Base-by-base conservation (phyloP, 768 basidiomycete genomes). In the Termitomyces sp. region DNA sequence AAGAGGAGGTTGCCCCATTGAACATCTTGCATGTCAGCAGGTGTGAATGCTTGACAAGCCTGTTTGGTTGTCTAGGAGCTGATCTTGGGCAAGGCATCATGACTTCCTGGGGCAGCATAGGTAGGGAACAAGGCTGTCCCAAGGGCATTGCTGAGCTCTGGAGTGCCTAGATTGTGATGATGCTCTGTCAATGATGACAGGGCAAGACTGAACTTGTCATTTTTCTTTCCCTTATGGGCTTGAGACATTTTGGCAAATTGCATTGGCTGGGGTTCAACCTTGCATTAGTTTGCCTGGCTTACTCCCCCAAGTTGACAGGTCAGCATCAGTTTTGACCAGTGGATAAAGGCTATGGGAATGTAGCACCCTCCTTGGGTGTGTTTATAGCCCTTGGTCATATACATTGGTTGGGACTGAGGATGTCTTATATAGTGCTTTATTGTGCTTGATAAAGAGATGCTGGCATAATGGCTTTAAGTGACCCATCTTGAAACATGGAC, bases 311-410 rank as follows among this genome's bases (percentile, higher is more conserved):
- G 39, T 40, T n/a, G 39, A 40, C 12, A 8, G 30, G 30, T 30
- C 30, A 30, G 30, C 30, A 30, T 30, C 8, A 30, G 30, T 30
- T 30, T 30, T 30, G 30, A 30, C 8, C 8, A 8, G 30, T 30
- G 30, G 30, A 30, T 40, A 40, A 40, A 19, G 40, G n/a, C 3
- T 19, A 19, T 6, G 40, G 40, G 40, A 19, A 40, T 42, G 41
- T 42, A 10, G 41, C 41, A 42, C 21, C 41, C 5, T 11, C 41
- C 5, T 11, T 4, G 21, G 41, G 68, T 80, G 82, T 83, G 80
- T 84, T 84, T n/a, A 83, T 84, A 83, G 81, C 77, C 78, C 70
- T 64, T 65, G 60, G 73, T 77, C 69, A 73, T 66, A 84, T 82
- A 76, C 78, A 67, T 64, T 64, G 77, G 70, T 72, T 72, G 77